Conservation (phyloP, 2,329 filamentous ascomycete genomes). For the Fulvia fulva region DNA sequence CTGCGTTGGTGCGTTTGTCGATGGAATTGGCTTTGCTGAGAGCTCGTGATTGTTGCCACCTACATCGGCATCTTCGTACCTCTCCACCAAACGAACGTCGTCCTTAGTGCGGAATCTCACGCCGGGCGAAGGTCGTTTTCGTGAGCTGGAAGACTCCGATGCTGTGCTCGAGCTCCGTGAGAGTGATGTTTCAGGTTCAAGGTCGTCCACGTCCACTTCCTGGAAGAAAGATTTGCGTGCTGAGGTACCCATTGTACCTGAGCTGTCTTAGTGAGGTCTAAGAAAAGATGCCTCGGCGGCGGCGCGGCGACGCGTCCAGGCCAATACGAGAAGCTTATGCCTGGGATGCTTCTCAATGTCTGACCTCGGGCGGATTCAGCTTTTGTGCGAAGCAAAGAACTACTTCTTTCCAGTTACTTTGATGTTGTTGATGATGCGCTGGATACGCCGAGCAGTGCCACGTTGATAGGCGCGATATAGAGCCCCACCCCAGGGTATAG, state of each 20-base stretch:
- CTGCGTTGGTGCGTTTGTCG: constrained; percentile 9
- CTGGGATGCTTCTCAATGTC: neutral
- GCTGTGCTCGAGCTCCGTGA: neutral
- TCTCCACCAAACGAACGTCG: constrained; percentile 26
- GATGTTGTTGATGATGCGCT: neutral
- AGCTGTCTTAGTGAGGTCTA: neutral
- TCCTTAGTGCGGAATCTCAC: constrained; percentile 29
- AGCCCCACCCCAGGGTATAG: neutral
- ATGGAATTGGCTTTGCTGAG: neutral
- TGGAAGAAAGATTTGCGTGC: constrained; percentile 6
- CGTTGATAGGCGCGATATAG: neutral
- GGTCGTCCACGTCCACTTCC: constrained; percentile 7
- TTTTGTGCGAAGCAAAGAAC: neutral
- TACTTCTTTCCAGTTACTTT: neutral
- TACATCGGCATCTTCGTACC: constrained; percentile 21
- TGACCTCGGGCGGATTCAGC: neutral
- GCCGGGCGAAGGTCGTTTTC: constrained; percentile 9
- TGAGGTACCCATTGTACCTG: constrained; percentile 4
- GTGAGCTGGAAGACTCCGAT: constrained; percentile 1
- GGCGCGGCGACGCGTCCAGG: neutral
- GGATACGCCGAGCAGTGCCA: neutral
- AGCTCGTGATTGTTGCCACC: constrained; percentile 7
- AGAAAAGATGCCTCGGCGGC: neutral
- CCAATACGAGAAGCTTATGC: constrained; percentile 3
- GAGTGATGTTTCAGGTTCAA: neutral